A percentile compares a stretch with the other conserved stretches of the same genome.
Conservation (phyloP, 2,329 filamentous ascomycete species). For the Xylaria multiplex region DNA sequence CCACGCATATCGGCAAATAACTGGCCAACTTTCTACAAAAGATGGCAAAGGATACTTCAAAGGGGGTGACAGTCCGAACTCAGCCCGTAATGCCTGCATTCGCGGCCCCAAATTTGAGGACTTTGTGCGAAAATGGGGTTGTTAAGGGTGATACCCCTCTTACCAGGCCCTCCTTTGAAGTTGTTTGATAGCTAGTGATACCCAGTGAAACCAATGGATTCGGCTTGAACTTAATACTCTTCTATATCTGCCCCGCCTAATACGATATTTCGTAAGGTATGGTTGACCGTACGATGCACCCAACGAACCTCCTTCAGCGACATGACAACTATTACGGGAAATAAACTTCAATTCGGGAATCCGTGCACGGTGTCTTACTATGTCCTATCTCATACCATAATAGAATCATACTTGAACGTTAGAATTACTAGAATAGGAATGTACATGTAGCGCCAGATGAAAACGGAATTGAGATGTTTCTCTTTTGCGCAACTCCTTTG, state of each 20-base stretch:
- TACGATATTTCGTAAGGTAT: neutral
- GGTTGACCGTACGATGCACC: neutral
- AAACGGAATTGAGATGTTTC: constrained; percentile 24
- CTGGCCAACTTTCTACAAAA: constrained; percentile 35
- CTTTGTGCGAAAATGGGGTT: constrained; percentile 42
- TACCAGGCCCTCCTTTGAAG: neutral
- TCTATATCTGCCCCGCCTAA: neutral
- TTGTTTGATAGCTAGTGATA: constrained; percentile 28
- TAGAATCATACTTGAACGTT: neutral
- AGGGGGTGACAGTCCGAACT: constrained; percentile 18
- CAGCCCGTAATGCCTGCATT: constrained; percentile 20
- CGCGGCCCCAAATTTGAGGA: constrained; percentile 38
- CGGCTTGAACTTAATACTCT: neutral
- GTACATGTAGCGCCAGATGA: constrained; percentile 10
- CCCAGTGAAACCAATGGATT: constrained; percentile 29
- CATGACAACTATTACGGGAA: neutral
- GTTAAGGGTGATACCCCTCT: constrained; percentile 14
- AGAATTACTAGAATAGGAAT: neutral
- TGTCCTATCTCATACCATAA: neutral
- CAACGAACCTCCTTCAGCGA: neutral
- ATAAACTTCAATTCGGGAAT: neutral
- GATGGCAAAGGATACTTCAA: constrained; percentile 20
- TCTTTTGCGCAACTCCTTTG: constrained; percentile 18
- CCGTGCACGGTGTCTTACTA: neutral
- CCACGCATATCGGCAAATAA: constrained; percentile 38